Evolutionary conservation across 2,329 filamentous ascomycete species (phyloP), one percentile per base, ranked within the genome.

Genomic region (Penicillium decumbens): DNA sequence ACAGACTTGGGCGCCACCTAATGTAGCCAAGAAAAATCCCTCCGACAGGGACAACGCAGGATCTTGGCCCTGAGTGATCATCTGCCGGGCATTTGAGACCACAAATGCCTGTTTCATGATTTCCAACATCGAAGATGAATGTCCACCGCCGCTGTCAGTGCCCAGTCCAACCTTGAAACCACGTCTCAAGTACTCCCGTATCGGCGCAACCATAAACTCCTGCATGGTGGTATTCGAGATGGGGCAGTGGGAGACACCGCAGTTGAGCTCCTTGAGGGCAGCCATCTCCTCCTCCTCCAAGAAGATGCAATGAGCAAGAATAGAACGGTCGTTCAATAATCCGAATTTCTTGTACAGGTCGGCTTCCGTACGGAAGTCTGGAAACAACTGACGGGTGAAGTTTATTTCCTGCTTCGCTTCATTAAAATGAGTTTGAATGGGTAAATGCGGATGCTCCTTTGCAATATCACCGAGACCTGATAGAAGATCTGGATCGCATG

Each of bases 351-450:
- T 68, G 58, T 86, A 87, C 3, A 87, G 68, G 45, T 84, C 80
- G 0, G 75, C 79, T 63, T 86, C 82, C 46, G 73, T 80, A 2
- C 61, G 56, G 43, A 81, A 81, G 0, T 73, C 64, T 0, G 81
- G 80, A 56, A 84, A 85, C 2, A 86, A 66, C 0, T 72, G 63
- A 6, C 65, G 66, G 0, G 82, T 85, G 18, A 77, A 75, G 1
- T 70, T 55, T 45, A 83, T 80, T 63, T 86, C 83, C 51, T 82
- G 77, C 57, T 75, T 71, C 0, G 82, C 81, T 60, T 86, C 83
- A 64, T 84, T 81, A 70, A 86, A 85, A 62, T 86, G 83, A 3
- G 82, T 85, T 65, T 87, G 83, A 28, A 87, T 78, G 0, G 79
- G 73, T 18, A 85, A 61, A 1, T 73, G 64, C 0, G 70, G 69